phyloP scores from a whole-genome alignment of 208 protist genomes.

The Porcisia hertigi region DNA sequence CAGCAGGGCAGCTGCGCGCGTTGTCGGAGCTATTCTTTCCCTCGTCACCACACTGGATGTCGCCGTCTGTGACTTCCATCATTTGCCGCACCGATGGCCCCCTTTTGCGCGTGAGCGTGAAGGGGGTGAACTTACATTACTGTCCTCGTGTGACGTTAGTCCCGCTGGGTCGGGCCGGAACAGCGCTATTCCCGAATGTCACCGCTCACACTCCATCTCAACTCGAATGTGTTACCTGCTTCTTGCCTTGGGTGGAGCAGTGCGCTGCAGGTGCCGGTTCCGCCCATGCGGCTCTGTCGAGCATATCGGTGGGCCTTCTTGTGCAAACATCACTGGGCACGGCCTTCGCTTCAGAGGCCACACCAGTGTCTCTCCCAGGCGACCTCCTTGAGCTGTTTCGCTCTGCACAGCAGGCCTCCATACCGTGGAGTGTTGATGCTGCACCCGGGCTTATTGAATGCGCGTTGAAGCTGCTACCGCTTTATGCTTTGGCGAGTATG shows the following conservation, averaged over 20 bases:
- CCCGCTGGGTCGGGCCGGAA: constrained; percentile 3
- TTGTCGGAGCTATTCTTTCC: constrained; percentile 22
- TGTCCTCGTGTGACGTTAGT: constrained; percentile 34
- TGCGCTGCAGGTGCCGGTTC: neutral
- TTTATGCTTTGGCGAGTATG: constrained; percentile 2
- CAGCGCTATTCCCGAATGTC: constrained; percentile 7
- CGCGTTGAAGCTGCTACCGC: constrained; percentile 23
- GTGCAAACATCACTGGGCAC: constrained; percentile 29
- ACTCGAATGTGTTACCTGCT: constrained; percentile 12
- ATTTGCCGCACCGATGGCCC: constrained; percentile 8
- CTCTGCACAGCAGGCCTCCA: neutral
- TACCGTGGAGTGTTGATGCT: constrained; percentile 15
- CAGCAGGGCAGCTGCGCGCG: constrained; percentile 8
- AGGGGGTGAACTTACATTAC: constrained; percentile 52
- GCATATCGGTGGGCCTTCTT: constrained; percentile 6
- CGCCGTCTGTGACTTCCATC: constrained; percentile 31
- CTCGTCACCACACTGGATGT: constrained; percentile 15
- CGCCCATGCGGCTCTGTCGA: neutral
- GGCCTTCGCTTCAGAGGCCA: neutral
- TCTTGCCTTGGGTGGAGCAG: constrained; percentile 23
- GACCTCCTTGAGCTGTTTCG: constrained; percentile 17
- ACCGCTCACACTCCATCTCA: constrained; percentile 8
- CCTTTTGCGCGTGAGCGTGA: constrained; percentile 29
- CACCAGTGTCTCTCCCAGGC: constrained; percentile 2
- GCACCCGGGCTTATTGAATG: constrained; percentile 13